Evolutionary conservation across 495 filamentous ascomycete genomes (phyloP).

Genomic region (Penicillium bovifimosum): DNA sequence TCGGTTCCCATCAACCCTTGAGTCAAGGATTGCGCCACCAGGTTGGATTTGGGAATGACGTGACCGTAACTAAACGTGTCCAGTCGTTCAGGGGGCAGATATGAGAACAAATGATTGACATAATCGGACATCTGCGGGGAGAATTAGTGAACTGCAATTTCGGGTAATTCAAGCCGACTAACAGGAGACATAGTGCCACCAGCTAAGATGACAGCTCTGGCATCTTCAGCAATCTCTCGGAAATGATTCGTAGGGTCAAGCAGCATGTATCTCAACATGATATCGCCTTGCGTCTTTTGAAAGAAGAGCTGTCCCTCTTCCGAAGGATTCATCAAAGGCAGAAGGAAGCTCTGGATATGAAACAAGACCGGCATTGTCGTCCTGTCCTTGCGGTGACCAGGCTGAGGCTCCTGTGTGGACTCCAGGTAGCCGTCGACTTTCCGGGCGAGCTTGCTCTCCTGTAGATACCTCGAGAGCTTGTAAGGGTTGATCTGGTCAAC

Average conservation of each 20-base stretch:
- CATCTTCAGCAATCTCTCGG: constrained; percentile 77
- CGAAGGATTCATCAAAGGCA: constrained; percentile 81
- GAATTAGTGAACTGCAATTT: background rate
- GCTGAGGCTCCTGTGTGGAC: constrained; percentile 47
- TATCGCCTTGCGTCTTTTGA: constrained; percentile 49
- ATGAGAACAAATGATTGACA: constrained; percentile 75
- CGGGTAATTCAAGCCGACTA: background rate
- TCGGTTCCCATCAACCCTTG: constrained; percentile 50
- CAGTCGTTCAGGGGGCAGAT: constrained; percentile 57
- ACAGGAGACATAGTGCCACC: constrained; percentile 96
- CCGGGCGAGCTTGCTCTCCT: constrained; percentile 87
- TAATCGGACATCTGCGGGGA: constrained; percentile 72
- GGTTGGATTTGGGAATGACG: constrained; percentile 78
- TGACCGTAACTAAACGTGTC: constrained; percentile 88
- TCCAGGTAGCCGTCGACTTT: constrained; percentile 86
- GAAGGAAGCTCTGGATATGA: constrained; percentile 75
- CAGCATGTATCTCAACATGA: constrained; percentile 76
- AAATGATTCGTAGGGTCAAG: constrained; percentile 94
- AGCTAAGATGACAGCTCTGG: constrained; percentile 82
- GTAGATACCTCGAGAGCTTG: constrained; percentile 78
- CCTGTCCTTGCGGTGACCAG: constrained; percentile 20
- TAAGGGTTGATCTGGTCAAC: constrained; percentile 94
- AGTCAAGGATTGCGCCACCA: constrained; percentile 64
- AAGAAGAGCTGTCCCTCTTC: constrained; percentile 85
- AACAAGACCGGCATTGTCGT: constrained; percentile 69